phyloP scores from a whole-genome alignment of 805 yeast species.

The Kuraishia capsulata region DNA sequence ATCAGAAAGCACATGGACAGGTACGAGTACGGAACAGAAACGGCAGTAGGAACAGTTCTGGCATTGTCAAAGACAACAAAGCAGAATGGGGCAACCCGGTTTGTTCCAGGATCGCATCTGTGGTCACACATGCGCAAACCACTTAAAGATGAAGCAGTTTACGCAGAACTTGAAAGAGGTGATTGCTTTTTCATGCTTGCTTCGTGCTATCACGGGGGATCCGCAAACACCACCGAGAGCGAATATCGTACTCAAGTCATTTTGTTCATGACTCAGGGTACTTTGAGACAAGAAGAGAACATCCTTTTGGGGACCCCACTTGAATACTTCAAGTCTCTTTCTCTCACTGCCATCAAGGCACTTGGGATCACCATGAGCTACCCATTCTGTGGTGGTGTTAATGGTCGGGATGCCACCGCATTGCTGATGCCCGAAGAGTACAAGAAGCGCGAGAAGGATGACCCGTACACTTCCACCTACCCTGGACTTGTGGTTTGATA shows the following conservation, averaged over 20 bases:
- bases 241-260: constrained; percentile 12
- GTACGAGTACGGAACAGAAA: constrained; percentile 9
- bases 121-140: constrained; percentile 18
- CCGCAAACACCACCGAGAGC: constrained; percentile 13
- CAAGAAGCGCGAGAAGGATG: too few species aligned
- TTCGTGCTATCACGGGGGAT: constrained; percentile 18
- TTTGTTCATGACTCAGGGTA: constrained; percentile 18
- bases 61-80: constrained; percentile 17
- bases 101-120: constrained; percentile 21
- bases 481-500: too few species aligned
- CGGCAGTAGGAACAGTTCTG: constrained; percentile 15
- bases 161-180: constrained; percentile 17
- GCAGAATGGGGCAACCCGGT: constrained; percentile 21
- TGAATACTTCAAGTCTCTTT: constrained; percentile 13
- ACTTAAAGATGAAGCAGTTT: constrained; percentile 10
- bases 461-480: too few species aligned
- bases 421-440: neutral
- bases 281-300: constrained; percentile 21
- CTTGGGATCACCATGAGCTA: constrained; percentile 13
- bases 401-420: constrained; percentile 8
- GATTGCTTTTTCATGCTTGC: constrained; percentile 17
- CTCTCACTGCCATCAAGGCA: constrained; percentile 8
- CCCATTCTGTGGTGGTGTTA: constrained; percentile 9
- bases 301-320: constrained; percentile 11
- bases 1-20: too few species aligned